Evolutionary conservation across 768 basidiomycete species (phyloP).

Genomic region (Agaricus subrufescens): DNA sequence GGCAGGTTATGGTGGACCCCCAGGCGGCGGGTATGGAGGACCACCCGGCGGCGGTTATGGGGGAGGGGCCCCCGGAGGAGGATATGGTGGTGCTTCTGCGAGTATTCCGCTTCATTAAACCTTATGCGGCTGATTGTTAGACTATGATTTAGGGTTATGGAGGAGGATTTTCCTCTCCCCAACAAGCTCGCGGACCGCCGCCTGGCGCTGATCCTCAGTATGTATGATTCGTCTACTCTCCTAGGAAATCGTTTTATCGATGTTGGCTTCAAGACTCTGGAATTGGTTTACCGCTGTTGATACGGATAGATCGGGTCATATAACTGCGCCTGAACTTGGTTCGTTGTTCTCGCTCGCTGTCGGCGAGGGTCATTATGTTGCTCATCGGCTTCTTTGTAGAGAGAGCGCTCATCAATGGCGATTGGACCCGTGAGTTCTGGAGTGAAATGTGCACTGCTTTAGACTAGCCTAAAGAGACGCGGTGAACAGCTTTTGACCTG

Average conservation of each 20-base stretch:
- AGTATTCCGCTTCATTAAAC: not conserved
- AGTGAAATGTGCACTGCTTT: too few relatives aligned
- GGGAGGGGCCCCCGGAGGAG: conserved; percentile 20
- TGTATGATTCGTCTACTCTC: conserved; percentile 19
- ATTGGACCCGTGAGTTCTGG: conserved; percentile 66
- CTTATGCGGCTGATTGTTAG: not conserved
- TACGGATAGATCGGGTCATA: conserved; percentile 60
- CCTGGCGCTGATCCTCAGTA: conserved; percentile 76
- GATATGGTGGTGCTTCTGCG: conserved; percentile 24
- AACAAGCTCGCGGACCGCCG: conserved; percentile 39
- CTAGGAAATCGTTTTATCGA: not conserved
- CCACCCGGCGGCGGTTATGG: conserved; percentile 15
- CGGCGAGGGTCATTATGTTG: not conserved
- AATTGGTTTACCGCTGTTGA: conserved; percentile 70
- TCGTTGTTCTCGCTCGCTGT: conserved; percentile 21
- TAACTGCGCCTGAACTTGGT: conserved; percentile 66
- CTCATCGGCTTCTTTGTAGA: conserved; percentile 24
- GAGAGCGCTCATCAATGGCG: conserved; percentile 49
- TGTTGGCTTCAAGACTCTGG: conserved; percentile 50
- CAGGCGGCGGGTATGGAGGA: conserved; percentile 25
- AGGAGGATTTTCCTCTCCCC: conserved; percentile 33
- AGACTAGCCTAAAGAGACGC: too few relatives aligned
- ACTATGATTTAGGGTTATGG: conserved; percentile 27
- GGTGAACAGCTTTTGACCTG: conserved; percentile 63
- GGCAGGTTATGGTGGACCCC: conserved; percentile 16